Conservation (phyloP, 352 stramenopile genomes). For the Phytophthora pluvialis region DNA sequence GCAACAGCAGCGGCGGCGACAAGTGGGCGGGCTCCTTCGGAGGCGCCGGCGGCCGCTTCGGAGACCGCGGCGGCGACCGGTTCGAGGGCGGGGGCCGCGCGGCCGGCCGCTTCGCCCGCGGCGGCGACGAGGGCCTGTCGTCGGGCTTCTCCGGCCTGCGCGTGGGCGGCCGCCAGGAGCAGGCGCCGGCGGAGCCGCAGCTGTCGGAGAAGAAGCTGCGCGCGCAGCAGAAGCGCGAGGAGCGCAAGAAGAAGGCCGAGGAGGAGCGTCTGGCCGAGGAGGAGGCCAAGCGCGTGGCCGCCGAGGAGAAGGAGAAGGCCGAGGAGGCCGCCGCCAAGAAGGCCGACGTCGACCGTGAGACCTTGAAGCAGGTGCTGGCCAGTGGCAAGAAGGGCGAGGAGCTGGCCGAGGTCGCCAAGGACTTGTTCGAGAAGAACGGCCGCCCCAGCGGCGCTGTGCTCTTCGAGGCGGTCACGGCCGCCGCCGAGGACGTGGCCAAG, state of each 20-base stretch:
- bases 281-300: slow-evolving; percentile 66
- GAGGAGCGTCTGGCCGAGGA: slow-evolving; percentile 71
- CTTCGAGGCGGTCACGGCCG: slow-evolving; percentile 57
- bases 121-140: slow-evolving; percentile 42
- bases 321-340: slow-evolving; percentile 59
- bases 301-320: slow-evolving; percentile 61
- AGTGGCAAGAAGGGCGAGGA: slow-evolving; percentile 74
- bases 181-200: slow-evolving; percentile 24
- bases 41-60: slow-evolving; percentile 34
- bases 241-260: slow-evolving; percentile 86
- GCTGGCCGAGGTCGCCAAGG: slow-evolving; percentile 57
- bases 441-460: slow-evolving; percentile 54
- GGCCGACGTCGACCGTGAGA: slow-evolving; percentile 56
- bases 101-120: slow-evolving; percentile 46
- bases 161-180: slow-evolving; percentile 37
- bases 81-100: slow-evolving; percentile 38
- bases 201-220: slow-evolving; percentile 61
- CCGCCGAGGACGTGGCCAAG: slow-evolving; percentile 74
- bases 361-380: slow-evolving; percentile 67
- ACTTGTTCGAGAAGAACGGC: slow-evolving; percentile 54
- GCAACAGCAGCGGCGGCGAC: slow-evolving; percentile 48
- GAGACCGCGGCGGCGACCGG: slow-evolving; percentile 25
- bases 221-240: slow-evolving; percentile 68
- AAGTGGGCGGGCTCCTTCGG: slow-evolving; percentile 65
- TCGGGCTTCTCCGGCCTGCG: slow-evolving; percentile 52